Percentiles rank a stretch among this genome's conserved stretches.
These are phyloP conservation scores for Starmerella floricola DNA, from an alignment of 805 yeast species.

Conservation along the genomic window DNA sequence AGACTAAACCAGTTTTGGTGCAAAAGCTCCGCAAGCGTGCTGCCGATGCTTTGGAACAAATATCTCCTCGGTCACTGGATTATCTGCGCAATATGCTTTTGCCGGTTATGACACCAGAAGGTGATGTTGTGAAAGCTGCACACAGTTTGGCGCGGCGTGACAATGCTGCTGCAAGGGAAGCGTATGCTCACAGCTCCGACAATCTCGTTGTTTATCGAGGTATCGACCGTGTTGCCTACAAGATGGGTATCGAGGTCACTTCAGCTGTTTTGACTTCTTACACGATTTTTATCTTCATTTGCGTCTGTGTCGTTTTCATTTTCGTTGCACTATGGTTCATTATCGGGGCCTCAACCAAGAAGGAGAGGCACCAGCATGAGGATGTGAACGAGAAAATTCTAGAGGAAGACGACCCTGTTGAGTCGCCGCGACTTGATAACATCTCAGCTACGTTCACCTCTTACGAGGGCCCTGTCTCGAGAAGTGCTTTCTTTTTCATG, in stretches of 20 bases:
- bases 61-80: conserved; percentile 13
- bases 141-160: conserved; percentile 15
- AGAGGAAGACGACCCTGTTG: neutral
- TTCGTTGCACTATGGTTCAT: conserved; percentile 44
- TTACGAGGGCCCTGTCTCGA: conserved; percentile 7
- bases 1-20: conserved; percentile 56
- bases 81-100: neutral
- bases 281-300: conserved; percentile 69
- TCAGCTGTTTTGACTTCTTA: conserved; percentile 77
- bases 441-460: conserved; percentile 6
- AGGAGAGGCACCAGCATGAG: conserved; percentile 34
- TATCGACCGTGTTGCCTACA: conserved; percentile 68
- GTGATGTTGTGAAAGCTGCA: neutral
- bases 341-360: conserved; percentile 22
- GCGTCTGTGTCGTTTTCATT: conserved; percentile 54
- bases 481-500: conserved; percentile 32
- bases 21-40: conserved; percentile 38
- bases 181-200: conserved; percentile 21
- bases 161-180: conserved; percentile 17
- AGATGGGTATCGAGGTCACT: conserved; percentile 68
- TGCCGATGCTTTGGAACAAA: neutral
- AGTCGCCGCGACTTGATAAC: neutral
- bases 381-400: conserved; percentile 3
- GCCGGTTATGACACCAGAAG: conserved; percentile 7
- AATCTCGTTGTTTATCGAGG: conserved; percentile 66